phyloP scores from a whole-genome alignment of 2,329 filamentous ascomycete species.

The Amylocarpus encephaloides region DNA sequence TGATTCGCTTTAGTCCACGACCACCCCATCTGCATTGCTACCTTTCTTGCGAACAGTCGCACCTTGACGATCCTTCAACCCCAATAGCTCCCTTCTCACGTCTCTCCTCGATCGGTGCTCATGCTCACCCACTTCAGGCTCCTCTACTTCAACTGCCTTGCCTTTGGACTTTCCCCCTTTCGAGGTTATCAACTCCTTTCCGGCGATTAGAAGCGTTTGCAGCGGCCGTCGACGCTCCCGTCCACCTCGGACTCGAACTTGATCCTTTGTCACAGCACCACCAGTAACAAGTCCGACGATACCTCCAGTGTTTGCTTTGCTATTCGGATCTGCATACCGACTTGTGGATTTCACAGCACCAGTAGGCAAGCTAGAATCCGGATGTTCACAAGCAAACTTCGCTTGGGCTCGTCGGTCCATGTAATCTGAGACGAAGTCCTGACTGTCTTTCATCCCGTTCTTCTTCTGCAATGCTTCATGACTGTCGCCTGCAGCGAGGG shows the following conservation, averaged over 20 bases:
- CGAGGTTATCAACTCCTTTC: no score
- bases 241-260: no score
- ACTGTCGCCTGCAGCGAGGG: conserved; percentile 21
- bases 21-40: no score
- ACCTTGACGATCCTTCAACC: conserved; percentile 6
- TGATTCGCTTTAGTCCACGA: conserved; percentile 21
- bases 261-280: conserved; percentile 30
- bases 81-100: conserved; percentile 5
- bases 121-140: background rate
- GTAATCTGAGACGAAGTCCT: conserved; percentile 31
- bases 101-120: conserved; percentile 5
- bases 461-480: conserved; percentile 26
- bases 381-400: conserved; percentile 34
- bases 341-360: conserved; percentile 37
- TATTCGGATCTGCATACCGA: conserved; percentile 45
- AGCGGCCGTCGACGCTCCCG: no score
- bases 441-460: conserved; percentile 31
- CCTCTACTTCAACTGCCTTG: no score
- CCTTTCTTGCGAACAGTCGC: conserved; percentile 7
- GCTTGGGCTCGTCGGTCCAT: conserved; percentile 22
- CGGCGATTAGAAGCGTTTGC: no score
- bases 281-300: conserved; percentile 42
- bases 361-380: conserved; percentile 33
- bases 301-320: conserved; percentile 43
- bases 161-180: no score